Conservation (phyloP, 768 basidiomycete species). For the Russula sp. region DNA sequence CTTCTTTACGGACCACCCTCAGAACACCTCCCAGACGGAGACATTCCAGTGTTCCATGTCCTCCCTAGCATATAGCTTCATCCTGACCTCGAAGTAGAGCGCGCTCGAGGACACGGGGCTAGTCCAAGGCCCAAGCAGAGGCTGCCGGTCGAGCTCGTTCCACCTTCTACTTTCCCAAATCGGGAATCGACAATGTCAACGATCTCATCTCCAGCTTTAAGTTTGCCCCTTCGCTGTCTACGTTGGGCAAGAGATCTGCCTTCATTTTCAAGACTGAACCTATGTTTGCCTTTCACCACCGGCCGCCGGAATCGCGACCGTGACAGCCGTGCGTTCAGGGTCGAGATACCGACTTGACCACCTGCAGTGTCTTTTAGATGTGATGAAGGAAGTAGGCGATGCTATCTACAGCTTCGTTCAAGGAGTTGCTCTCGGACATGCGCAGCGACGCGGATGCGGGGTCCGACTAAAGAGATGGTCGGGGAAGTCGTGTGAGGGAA, state of each 20-base stretch:
- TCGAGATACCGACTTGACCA: conserved; percentile 15
- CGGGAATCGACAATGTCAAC: background rate
- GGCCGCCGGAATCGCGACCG: conserved; percentile 46
- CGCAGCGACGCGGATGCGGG: conserved; percentile 8
- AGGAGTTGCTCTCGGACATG: conserved; percentile 1
- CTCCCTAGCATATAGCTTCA: conserved; percentile 44
- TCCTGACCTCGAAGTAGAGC: conserved; percentile 13
- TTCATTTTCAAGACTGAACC: conserved; percentile 35
- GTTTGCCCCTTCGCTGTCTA: conserved; percentile 19
- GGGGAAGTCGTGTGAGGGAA: conserved; percentile 57
- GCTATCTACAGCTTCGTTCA: conserved; percentile 21
- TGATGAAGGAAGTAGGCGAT: conserved; percentile 18
- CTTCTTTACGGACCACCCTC: conserved; percentile 43
- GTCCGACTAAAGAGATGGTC: conserved; percentile 43
- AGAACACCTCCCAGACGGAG: conserved; percentile 37
- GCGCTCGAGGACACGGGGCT: too few relatives aligned
- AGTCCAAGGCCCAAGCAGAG: too few relatives aligned
- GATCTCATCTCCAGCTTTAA: conserved; percentile 22
- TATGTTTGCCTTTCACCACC: conserved; percentile 43
- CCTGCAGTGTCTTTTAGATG: conserved; percentile 8
- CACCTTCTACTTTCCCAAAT: conserved; percentile 24
- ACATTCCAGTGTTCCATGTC: conserved; percentile 58
- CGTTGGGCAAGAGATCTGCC: background rate
- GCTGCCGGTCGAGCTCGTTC: conserved; percentile 29
- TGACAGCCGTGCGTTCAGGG: conserved; percentile 35